Evolutionary conservation across 192 early-diverging fungal species (phyloP).

Genomic region (Coemansia sp.): DNA sequence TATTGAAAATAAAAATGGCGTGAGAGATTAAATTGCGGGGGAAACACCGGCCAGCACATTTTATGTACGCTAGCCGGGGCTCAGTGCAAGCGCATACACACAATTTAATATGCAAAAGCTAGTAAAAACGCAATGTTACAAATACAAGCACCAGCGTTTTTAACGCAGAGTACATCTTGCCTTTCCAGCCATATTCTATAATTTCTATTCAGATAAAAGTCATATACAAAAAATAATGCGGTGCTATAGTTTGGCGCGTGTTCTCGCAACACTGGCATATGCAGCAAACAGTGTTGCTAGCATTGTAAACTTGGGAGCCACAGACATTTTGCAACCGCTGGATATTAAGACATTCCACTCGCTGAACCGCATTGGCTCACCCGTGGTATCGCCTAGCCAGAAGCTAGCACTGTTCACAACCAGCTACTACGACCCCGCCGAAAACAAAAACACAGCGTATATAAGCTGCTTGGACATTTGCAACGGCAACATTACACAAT

Average conservation of each 20-base stretch:
- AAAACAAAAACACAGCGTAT: slow-evolving; percentile 32
- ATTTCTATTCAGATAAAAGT: not conserved
- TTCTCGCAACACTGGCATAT: not conserved
- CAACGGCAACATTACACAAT: slow-evolving; percentile 23
- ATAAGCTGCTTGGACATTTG: slow-evolving; percentile 28
- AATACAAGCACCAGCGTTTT: not conserved
- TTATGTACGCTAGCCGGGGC: not conserved
- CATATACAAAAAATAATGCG: not conserved
- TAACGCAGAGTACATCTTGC: too few species aligned
- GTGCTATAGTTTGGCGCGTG: not conserved
- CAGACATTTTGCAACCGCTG: slow-evolving; percentile 43
- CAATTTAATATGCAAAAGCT: slow-evolving; percentile 5
- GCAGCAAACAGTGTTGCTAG: not conserved
- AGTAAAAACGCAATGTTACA: not conserved
- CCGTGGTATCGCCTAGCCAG: slow-evolving; percentile 39
- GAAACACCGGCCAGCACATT: too few species aligned
- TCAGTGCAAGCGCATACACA: slow-evolving; percentile 4
- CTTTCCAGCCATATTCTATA: not conserved
- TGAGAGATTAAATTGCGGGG: too few species aligned
- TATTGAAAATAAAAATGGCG: too few species aligned
- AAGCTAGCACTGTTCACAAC: slow-evolving; percentile 29
- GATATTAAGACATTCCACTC: slow-evolving; percentile 37
- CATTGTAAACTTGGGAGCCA: not conserved
- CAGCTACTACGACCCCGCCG: slow-evolving; percentile 20
- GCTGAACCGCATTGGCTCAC: slow-evolving; percentile 26